Evolutionary conservation across 495 filamentous ascomycete species (phyloP).

Genomic region (Penicillium nucicola): DNA sequence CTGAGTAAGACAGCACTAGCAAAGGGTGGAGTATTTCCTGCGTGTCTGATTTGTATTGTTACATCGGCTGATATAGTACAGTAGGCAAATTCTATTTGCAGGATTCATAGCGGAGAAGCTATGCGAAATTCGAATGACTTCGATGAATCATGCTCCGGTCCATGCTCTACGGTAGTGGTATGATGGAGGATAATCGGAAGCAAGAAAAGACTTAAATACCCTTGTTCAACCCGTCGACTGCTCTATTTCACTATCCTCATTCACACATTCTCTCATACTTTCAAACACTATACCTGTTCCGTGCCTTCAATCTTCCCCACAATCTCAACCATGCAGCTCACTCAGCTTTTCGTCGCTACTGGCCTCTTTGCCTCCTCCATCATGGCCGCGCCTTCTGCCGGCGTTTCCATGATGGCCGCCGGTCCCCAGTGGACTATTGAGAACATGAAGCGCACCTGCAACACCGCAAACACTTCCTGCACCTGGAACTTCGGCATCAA

Average conservation of each 20-base stretch:
- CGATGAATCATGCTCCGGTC: neutral
- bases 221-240: neutral
- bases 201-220: slow-evolving; percentile 9
- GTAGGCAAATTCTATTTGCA: slow-evolving; percentile 4
- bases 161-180: neutral
- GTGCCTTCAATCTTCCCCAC: slow-evolving; percentile 2
- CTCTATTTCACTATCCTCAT: neutral
- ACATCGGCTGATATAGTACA: slow-evolving; percentile 9
- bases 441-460: slow-evolving; percentile 47
- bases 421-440: slow-evolving; percentile 47
- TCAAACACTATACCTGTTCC: neutral
- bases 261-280: neutral
- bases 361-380: slow-evolving; percentile 35
- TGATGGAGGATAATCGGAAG: neutral
- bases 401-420: slow-evolving; percentile 34
- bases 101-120: neutral
- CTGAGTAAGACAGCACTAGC: slow-evolving; percentile 8
- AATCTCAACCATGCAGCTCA: slow-evolving; percentile 45
- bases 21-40: neutral
- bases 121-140: neutral
- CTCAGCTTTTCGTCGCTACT: slow-evolving; percentile 33
- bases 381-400: slow-evolving; percentile 33
- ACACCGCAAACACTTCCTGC: slow-evolving; percentile 42
- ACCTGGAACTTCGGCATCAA: slow-evolving; percentile 46
- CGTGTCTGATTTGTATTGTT: slow-evolving; percentile 5